Conservation (phyloP, 495 filamentous ascomycete species). For the Chaetomidium leptoderma region DNA sequence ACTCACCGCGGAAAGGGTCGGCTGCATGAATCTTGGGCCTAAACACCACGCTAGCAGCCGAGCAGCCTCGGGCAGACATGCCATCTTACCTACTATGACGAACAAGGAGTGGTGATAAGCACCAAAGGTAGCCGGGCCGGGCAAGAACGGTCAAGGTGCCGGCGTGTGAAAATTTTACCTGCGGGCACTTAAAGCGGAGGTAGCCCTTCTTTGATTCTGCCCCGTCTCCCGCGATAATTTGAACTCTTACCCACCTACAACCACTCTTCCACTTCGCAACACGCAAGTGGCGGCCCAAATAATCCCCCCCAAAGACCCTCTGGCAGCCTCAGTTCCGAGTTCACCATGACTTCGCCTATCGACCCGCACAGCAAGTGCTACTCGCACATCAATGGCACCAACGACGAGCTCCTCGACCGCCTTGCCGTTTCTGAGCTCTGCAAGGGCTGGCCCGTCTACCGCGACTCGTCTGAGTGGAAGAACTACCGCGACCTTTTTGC, state of each 20-base stretch:
- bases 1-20: neutral
- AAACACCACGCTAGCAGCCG: neutral
- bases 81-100: neutral
- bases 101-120: no score
- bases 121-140: neutral
- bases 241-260: neutral
- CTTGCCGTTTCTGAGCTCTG: slow-evolving; percentile 58
- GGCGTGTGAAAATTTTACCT: neutral
- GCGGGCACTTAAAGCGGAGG: no score
- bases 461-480: slow-evolving; percentile 62
- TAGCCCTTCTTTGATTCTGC: neutral
- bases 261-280: neutral
- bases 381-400: slow-evolving; percentile 55
- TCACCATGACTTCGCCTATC: slow-evolving; percentile 40
- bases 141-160: neutral
- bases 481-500: slow-evolving; percentile 61
- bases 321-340: neutral
- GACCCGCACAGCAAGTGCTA: slow-evolving; percentile 42
- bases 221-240: neutral
- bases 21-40: neutral
- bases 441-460: slow-evolving; percentile 64
- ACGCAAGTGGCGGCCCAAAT: no score
- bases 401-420: slow-evolving; percentile 47
- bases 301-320: neutral
- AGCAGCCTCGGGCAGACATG: no score